These are phyloP conservation scores for Aspergillus bridgeri DNA, from an alignment of 495 filamentous ascomycete genomes.

Conservation along the genomic window DNA sequence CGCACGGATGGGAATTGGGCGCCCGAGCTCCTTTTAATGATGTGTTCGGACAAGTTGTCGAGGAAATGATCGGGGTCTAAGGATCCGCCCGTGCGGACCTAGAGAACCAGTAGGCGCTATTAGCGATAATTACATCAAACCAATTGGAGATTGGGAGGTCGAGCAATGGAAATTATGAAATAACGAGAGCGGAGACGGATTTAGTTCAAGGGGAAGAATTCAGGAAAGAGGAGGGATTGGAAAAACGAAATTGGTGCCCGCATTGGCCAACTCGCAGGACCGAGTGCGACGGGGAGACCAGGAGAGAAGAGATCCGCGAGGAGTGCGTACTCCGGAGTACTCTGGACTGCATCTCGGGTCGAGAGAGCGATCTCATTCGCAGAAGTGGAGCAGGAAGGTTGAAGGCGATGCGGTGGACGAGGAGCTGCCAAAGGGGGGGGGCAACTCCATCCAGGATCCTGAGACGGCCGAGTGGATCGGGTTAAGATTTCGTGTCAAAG, in stretches of 20 bases:
- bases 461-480: neutral
- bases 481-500: conserved; percentile 1
- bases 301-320: conserved; percentile 9
- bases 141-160: too few relatives aligned
- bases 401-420: neutral
- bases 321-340: neutral
- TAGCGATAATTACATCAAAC: conserved; percentile 2
- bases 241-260: conserved; percentile 1
- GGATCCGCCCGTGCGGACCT: conserved; percentile 2
- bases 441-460: neutral
- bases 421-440: neutral
- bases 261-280: conserved; percentile 12
- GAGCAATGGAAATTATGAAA: conserved; percentile 1
- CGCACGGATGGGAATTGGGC: neutral
- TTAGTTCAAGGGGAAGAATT: conserved; percentile 2
- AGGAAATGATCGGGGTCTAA: conserved; percentile 3
- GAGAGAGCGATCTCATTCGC: conserved; percentile 7
- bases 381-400: conserved; percentile 7
- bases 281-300: conserved; percentile 4
- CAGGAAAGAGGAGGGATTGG: too few relatives aligned
- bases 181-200: neutral
- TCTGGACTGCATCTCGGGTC: too few relatives aligned
- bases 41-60: neutral
- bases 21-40: conserved; percentile 3
- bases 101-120: conserved; percentile 4